Base-by-base conservation (phyloP, 2,329 filamentous ascomycete genomes). In the Paecilomyces niveus region DNA sequence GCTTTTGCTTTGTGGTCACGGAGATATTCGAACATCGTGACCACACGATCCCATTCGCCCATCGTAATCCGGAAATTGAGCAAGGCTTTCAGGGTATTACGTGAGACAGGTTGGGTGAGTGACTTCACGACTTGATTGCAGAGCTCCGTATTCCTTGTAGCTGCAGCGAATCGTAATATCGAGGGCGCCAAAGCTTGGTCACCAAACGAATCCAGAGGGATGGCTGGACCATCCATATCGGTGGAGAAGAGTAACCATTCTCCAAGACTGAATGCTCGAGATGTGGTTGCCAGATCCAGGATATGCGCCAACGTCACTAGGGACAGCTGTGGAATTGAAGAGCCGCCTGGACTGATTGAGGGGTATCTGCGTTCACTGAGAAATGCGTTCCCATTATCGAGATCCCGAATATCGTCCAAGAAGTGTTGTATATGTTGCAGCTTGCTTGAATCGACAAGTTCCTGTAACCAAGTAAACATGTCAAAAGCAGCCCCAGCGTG, bases 181-280 rank as follows among this genome's bases (percentile, higher is more conserved):
- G 82, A 77, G 11, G 83, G 78, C 2, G 79, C 76, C 24, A 86
- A 70, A 54, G 72, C 71, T 31, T 76, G 76, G 60, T 83, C 70
- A 2, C 65, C 65, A 62, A 83, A 85, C 26, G 77, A 62, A 21
- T 67, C 65, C 11, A 67, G 63, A 22, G 76, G 70, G 24, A 86
- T 82, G 2, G 81, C 60, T n/a, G 82, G 81, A 0, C 81, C 82
- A 62, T 85, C 82, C 13, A 82, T 62, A 61, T 83, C 82, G 9
- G 76, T 64, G 0, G 78, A 79, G 57, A 79, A 77, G 1, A 86
- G 69, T 11, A 86, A 69, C 78, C 80, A 84, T 32, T 77, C 73
- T 3, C 80, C 83, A 56, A 85, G 73, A 15, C 78, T 75, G 59
- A 76, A 80, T 7, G 76, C 68, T 55, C 75, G 74, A 13, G 77